A percentile compares a stretch with the other conserved stretches of the same genome.
phyloP scores from a whole-genome alignment of 768 basidiomycete species.

The Hygrophoropsis aurantiaca region DNA sequence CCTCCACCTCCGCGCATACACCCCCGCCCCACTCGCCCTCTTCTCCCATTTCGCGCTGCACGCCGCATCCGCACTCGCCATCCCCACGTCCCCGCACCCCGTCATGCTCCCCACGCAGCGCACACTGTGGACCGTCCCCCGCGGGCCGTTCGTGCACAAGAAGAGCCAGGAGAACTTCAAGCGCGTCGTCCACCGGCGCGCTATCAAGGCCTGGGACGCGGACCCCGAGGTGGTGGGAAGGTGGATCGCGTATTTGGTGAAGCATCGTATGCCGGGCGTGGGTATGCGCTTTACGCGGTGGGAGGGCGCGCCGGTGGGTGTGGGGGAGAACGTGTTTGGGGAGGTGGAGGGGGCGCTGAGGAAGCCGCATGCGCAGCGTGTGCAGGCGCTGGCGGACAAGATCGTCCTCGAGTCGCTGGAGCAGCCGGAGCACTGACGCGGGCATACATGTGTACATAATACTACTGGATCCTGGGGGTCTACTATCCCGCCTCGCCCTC shows the following conservation, averaged over 20 bases:
- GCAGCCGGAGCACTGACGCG: slow-evolving; percentile 20
- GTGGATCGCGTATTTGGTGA: slow-evolving; percentile 78
- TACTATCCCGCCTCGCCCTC: too few species aligned
- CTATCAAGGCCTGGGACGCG: slow-evolving; percentile 90
- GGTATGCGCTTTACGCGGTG: slow-evolving; percentile 82
- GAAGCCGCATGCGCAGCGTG: slow-evolving; percentile 27
- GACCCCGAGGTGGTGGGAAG: slow-evolving; percentile 73
- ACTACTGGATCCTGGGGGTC: too few species aligned
- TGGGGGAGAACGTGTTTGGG: slow-evolving; percentile 42
- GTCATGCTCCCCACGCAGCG: slow-evolving; percentile 72
- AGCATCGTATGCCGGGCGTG: slow-evolving; percentile 80
- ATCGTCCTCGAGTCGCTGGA: too few species aligned
- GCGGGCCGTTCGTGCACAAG: slow-evolving; percentile 88
- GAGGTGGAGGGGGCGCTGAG: slow-evolving; percentile 35
- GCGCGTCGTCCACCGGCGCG: slow-evolving; percentile 76
- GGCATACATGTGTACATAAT: too few species aligned
- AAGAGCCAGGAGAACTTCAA: slow-evolving; percentile 97
- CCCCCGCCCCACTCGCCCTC: slow-evolving; percentile 63
- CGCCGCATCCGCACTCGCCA: slow-evolving; percentile 80
- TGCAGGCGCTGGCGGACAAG: slow-evolving; percentile 40
- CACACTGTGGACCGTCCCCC: slow-evolving; percentile 80
- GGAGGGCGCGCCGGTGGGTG: slow-evolving; percentile 61
- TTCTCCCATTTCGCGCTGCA: slow-evolving; percentile 85
- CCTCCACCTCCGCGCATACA: slow-evolving; percentile 82
- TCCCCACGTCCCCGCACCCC: slow-evolving; percentile 68